Evolutionary conservation across 495 filamentous ascomycete genomes (phyloP).

Genomic region (Staphylotrichum tortipilum): DNA sequence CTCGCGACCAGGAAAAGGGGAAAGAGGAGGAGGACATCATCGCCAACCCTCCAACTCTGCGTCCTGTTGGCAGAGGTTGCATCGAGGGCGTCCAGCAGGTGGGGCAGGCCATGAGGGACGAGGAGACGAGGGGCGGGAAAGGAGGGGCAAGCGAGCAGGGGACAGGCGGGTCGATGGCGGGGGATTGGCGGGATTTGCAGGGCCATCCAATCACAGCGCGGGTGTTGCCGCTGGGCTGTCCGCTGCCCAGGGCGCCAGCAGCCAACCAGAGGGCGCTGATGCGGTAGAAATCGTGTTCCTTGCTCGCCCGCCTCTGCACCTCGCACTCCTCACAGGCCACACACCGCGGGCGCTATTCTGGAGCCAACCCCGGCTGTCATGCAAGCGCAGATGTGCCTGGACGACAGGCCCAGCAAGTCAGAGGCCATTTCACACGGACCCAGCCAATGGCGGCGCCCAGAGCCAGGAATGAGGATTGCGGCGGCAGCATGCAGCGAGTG

Average conservation of each 20-base stretch:
- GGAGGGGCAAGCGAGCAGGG: constrained; percentile 12
- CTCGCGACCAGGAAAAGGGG: background rate
- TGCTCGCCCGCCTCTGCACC: too few relatives aligned
- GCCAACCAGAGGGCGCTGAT: constrained; percentile 20
- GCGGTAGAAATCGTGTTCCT: too few relatives aligned
- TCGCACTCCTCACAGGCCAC: constrained; percentile 7
- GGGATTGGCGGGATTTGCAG: constrained; percentile 8
- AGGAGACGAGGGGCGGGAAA: constrained; percentile 5
- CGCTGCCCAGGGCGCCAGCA: constrained; percentile 1
- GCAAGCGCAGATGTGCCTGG: constrained; percentile 28
- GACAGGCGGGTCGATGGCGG: constrained; percentile 16
- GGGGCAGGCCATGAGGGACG: too few relatives aligned
- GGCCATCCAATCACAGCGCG: constrained; percentile 18
- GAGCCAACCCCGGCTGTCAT: constrained; percentile 20
- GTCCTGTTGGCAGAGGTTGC: too few relatives aligned
- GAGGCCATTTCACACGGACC: constrained; percentile 26
- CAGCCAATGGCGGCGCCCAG: constrained; percentile 11
- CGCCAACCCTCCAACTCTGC: too few relatives aligned
- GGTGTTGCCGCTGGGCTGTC: constrained; percentile 21
- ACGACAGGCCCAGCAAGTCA: constrained; percentile 27
- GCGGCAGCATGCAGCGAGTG: too few relatives aligned
- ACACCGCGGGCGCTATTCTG: constrained; percentile 23
- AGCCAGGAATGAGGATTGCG: constrained; percentile 18
- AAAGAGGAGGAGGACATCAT: too few relatives aligned
- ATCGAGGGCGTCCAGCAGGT: too few relatives aligned